These are phyloP conservation scores for Salvia rosmarinus DNA, from an alignment of 257 asterid genomes.

Conservation along the genomic window DNA sequence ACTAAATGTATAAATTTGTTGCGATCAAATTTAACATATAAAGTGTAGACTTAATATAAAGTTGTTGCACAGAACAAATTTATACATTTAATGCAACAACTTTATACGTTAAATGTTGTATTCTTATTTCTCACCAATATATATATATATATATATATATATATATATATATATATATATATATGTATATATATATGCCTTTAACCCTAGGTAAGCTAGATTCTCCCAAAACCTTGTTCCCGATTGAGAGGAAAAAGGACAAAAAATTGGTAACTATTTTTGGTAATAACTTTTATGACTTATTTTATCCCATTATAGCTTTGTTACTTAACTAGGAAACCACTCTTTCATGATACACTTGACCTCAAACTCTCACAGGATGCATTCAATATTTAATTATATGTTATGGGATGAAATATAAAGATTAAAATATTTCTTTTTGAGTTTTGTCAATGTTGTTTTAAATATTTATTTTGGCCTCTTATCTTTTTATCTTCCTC, in stretches of 20 bases:
- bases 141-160: too few relatives aligned
- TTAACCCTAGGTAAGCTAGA: constrained; percentile 41
- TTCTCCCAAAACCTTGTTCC: constrained; percentile 49
- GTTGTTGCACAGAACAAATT: too few relatives aligned
- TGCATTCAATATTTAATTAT: neutral
- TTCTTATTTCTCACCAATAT: too few relatives aligned
- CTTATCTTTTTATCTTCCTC: neutral
- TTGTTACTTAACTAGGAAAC: constrained; percentile 23
- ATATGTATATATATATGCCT: constrained; percentile 31
- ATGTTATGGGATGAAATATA: neutral
- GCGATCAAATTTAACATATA: too few relatives aligned
- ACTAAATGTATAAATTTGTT: too few relatives aligned
- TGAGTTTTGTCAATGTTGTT: neutral
- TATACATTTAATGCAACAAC: too few relatives aligned
- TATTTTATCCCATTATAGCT: constrained; percentile 21
- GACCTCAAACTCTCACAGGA: neutral
- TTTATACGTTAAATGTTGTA: too few relatives aligned
- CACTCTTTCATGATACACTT: constrained; percentile 8
- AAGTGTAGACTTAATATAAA: too few relatives aligned
- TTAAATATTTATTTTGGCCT: neutral
- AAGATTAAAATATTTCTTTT: neutral
- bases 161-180: neutral
- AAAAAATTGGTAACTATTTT: constrained; percentile 28
- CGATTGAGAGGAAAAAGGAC: constrained; percentile 42
- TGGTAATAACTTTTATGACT: constrained; percentile 36